Evolutionary conservation across 1,284 basidiomycete species (phyloP), one percentile per base, ranked within the genome.

Genomic region (Sanghuangporus baumii): DNA sequence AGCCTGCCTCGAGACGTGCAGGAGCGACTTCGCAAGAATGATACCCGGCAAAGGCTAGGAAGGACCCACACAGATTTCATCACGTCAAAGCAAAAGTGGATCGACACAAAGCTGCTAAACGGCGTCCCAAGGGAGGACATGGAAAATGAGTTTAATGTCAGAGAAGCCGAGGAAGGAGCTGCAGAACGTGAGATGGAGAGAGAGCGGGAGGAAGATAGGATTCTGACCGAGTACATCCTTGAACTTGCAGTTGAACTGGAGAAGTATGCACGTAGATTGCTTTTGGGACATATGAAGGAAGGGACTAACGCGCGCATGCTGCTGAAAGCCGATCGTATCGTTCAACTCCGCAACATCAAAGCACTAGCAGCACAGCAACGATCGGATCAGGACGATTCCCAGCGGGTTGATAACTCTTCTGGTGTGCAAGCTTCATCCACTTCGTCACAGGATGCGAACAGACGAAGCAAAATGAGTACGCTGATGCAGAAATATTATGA

Each of bases 181-280:
- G 31, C 26, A 4, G 57, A 38, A 31, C 60, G 34, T 26, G 50
- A 59, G 14, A n/a, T 5, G 48, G 40, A 62, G 26, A 23, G 50
- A 20, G 43, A 57, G 18, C 47, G 20, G 11, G 63, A 65, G 6
- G 63, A 61, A 20, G 65, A 66, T 40, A 40, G 56, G 11, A 40
- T 63, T 11, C 46, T 66, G 23, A 65, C 63, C 3, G 65, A 66
- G 36, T 56, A 62, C 48, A 37, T 66, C 6, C 57, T 66, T 7
- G 65, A 66, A 48, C 57, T 61, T 2, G 65, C 65, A 7, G 50
- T 66, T 16, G 63, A 58, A 34, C 60, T 66, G 23, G 65, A 66
- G 50, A 54, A 56, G 40, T 63, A 61, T n/a, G 65, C 65, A 18
- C 55, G 65, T 11, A 61, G 63, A 40, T 47, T 66, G 8, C 52